Percentiles rank a stretch among this genome's conserved stretches.
Evolutionary conservation across 495 filamentous ascomycete species (phyloP).

Genomic region (Achaetomiella virescens): DNA sequence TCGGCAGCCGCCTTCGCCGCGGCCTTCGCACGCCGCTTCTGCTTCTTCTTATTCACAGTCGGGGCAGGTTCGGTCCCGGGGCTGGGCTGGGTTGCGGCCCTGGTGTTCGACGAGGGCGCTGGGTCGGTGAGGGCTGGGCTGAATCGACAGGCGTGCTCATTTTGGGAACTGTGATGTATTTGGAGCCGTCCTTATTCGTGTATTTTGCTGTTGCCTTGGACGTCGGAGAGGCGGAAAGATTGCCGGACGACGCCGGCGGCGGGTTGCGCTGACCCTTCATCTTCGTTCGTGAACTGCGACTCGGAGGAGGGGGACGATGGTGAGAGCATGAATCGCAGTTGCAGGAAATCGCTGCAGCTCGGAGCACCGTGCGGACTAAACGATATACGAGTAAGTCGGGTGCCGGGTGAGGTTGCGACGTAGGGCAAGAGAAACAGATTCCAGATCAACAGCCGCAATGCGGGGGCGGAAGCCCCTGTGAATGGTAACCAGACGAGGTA

Average conservation of each 20-base stretch:
- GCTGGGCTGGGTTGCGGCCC: slow-evolving; percentile 19
- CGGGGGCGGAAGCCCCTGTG: not conserved
- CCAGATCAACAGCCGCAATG: not conserved
- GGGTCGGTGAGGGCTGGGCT: slow-evolving; percentile 43
- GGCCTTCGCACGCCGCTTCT: slow-evolving; percentile 76
- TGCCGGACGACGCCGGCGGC: slow-evolving; percentile 31
- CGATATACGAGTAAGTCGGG: slow-evolving; percentile 7
- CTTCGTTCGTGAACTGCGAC: slow-evolving; percentile 25
- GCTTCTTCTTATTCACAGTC: slow-evolving; percentile 82
- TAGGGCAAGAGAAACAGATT: not conserved
- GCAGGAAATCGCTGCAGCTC: slow-evolving; percentile 5
- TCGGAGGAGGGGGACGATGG: slow-evolving; percentile 19
- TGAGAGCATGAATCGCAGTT: slow-evolving; percentile 28
- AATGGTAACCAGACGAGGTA: not conserved
- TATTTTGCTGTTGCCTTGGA: slow-evolving; percentile 49
- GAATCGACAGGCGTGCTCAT: slow-evolving; percentile 45
- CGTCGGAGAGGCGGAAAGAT: slow-evolving; percentile 32
- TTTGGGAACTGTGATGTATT: slow-evolving; percentile 63
- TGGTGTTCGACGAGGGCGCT: slow-evolving; percentile 28
- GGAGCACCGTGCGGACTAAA: slow-evolving; percentile 7
- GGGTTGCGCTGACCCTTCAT: slow-evolving; percentile 51
- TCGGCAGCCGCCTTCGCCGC: slow-evolving; percentile 59
- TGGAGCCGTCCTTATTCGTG: slow-evolving; percentile 62
- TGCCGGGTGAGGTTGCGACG: not conserved
- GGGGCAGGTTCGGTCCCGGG: slow-evolving; percentile 33